phyloP scores from a whole-genome alignment of 768 basidiomycete species.

The Cyathus striatus region DNA sequence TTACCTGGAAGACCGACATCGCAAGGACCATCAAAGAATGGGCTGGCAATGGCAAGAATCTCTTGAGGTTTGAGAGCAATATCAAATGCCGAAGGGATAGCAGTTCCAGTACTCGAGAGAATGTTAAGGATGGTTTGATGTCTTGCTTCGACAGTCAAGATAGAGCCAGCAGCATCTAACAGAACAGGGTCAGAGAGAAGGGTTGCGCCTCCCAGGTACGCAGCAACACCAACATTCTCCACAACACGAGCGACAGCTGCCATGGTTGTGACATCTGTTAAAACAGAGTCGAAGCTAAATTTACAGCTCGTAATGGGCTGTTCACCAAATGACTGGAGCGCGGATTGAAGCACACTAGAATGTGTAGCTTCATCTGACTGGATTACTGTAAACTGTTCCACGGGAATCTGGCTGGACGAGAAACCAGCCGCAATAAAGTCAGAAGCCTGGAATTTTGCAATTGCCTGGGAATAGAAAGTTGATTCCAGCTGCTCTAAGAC shows the following conservation, averaged over 20 bases:
- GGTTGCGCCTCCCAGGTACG: conserved; percentile 71
- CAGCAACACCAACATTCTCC: conserved; percentile 71
- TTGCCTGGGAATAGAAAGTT: conserved; percentile 61
- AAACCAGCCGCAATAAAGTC: conserved; percentile 70
- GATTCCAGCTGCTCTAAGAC: conserved; percentile 73
- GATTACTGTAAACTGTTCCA: conserved; percentile 59
- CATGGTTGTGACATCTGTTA: conserved; percentile 68
- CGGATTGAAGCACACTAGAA: conserved; percentile 44
- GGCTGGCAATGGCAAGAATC: conserved; percentile 62
- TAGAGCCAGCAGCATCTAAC: conserved; percentile 63
- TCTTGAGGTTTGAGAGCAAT: conserved; percentile 64
- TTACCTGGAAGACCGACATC: conserved; percentile 56
- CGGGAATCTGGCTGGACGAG: conserved; percentile 42
- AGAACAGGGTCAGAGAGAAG: conserved; percentile 57
- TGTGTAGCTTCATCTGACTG: conserved; percentile 61
- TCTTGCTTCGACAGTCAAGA: conserved; percentile 78
- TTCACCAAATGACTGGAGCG: conserved; percentile 50
- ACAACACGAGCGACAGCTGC: conserved; percentile 66
- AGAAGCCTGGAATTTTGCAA: conserved; percentile 55
- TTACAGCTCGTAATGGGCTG: conserved; percentile 50
- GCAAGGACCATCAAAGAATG: conserved; percentile 65
- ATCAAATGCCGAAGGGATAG: conserved; percentile 70
- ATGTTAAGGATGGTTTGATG: conserved; percentile 78
- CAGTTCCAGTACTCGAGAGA: conserved; percentile 47
- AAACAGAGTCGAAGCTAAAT: conserved; percentile 62